These are phyloP conservation scores for Trypanosoma platydactyli DNA, from an alignment of 208 protist species.

Conservation along the genomic window DNA sequence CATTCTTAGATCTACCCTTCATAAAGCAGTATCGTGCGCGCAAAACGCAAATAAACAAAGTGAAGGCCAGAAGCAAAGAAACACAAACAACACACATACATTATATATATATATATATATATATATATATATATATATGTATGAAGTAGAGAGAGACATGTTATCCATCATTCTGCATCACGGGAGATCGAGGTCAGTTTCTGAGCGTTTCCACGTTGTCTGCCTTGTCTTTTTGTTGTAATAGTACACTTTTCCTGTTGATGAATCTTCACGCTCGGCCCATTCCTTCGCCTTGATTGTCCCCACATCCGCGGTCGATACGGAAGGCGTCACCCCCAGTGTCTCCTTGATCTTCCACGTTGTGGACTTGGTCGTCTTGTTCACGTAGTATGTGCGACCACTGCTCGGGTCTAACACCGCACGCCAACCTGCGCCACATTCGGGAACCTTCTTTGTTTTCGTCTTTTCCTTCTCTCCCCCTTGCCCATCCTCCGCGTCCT, in stretches of 20 bases:
- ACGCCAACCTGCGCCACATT: conserved; percentile 45
- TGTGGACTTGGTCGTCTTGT: conserved; percentile 36
- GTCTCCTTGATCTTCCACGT: conserved; percentile 33
- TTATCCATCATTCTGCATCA: neutral
- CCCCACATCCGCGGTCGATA: neutral
- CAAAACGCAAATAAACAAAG: neutral
- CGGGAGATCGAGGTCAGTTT: conserved; percentile 18
- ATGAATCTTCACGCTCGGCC: conserved; percentile 36
- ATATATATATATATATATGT: conserved; percentile 9
- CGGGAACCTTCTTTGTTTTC: conserved; percentile 17
- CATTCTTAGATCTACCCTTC: conserved; percentile 22
- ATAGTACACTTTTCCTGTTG: conserved; percentile 36
- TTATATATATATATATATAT: conserved; percentile 2
- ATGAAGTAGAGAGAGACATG: neutral
- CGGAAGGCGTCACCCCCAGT: neutral
- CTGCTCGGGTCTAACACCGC: conserved; percentile 25
- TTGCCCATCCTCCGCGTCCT: conserved; percentile 18
- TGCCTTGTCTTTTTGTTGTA: conserved; percentile 41
- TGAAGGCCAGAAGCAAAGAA: conserved; percentile 1
- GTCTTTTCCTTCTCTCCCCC: conserved; percentile 1
- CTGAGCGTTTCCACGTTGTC: conserved; percentile 39
- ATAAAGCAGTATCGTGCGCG: neutral
- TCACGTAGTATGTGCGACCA: conserved; percentile 39
- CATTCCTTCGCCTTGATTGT: conserved; percentile 16
- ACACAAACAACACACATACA: neutral